Evolutionary conservation across 2,329 filamentous ascomycete species (phyloP), one percentile per base, ranked within the genome.

Genomic region (Ilyonectria mors-panacis): DNA sequence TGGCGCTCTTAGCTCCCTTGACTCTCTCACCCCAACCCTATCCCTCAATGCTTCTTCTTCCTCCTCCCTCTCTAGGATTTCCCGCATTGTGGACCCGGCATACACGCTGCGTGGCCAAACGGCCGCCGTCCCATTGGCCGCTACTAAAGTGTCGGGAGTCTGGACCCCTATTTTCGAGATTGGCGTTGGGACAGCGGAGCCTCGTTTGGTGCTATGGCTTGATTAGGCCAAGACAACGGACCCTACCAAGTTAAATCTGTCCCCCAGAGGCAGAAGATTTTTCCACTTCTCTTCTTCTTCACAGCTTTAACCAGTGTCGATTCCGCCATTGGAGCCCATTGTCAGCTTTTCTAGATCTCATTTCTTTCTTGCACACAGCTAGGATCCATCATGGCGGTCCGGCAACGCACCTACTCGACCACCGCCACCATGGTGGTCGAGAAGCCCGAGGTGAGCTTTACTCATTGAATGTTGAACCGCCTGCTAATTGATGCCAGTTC

Each of bases 381-480:
- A 8, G 37, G 39, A 26, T 48, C 50, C 37, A 73, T 33, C 58
- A 76, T 76, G 74, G 68, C 75, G 58, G 67, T 69, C 58, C 68
- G 75, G 66, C 75, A 76, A 51, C 72, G 75, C 56, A 76, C 72
- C 45, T 61, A 73, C 45, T 72, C 75, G 63, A 69, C 71, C 23
- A 72, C 74, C 7, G 39, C 59, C 15, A 48, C 59, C 8, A 50
- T 59, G 39, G 66, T 68, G 53, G 66, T 66, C 6, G 66, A 70
- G 62, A 53, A 61, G 42, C n/a, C 50, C 45, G 55, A 70, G 51
- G 73, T 73, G 53, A 59, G 59, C 30, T 37, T 56, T 26, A 59
- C 59, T 63, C 71, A 58, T 23, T 30, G 21, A 23, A 23, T 6
- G 5, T 19, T 56, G 19, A 17, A 42, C 37, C 35, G 13, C 39